Percentiles rank a stretch among this genome's conserved stretches.
These are phyloP conservation scores for Pyrenula aspistea DNA, from an alignment of 495 filamentous ascomycete genomes.

Conservation along the genomic window DNA sequence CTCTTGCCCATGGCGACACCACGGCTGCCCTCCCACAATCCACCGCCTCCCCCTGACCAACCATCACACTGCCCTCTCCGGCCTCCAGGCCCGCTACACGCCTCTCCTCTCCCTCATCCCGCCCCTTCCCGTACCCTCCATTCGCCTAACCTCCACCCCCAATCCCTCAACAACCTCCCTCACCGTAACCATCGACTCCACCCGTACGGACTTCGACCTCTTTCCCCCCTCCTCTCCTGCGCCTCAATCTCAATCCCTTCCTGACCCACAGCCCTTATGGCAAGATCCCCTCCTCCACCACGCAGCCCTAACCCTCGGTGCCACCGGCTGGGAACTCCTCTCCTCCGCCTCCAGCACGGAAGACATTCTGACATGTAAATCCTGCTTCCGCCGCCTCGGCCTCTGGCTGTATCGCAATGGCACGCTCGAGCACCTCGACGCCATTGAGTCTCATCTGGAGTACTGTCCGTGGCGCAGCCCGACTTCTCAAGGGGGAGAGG, in stretches of 20 bases:
- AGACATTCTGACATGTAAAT: conserved; percentile 55
- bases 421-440: conserved; percentile 47
- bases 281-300: conserved; percentile 6
- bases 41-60: conserved; percentile 47
- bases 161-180: not conserved
- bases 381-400: conserved; percentile 80
- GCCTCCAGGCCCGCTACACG: conserved; percentile 49
- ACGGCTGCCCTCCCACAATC: conserved; percentile 52
- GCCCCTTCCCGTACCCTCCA: conserved; percentile 19
- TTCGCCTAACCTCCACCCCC: conserved; percentile 12
- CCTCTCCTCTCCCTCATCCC: conserved; percentile 22
- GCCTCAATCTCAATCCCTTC: not conserved
- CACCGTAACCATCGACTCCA: not conserved
- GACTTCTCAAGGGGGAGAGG: conserved; percentile 36
- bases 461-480: conserved; percentile 73
- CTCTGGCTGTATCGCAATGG: conserved; percentile 84
- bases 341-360: conserved; percentile 27
- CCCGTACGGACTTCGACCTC: not conserved
- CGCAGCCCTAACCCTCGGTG: conserved; percentile 56
- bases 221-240: not conserved
- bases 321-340: conserved; percentile 16
- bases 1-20: conserved; percentile 74
- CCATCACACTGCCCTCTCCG: conserved; percentile 38
- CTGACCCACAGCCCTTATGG: conserved; percentile 3
- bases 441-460: conserved; percentile 57